Conservation (phyloP, 2,329 filamentous ascomycete genomes). For the Helminthosporium solani region DNA sequence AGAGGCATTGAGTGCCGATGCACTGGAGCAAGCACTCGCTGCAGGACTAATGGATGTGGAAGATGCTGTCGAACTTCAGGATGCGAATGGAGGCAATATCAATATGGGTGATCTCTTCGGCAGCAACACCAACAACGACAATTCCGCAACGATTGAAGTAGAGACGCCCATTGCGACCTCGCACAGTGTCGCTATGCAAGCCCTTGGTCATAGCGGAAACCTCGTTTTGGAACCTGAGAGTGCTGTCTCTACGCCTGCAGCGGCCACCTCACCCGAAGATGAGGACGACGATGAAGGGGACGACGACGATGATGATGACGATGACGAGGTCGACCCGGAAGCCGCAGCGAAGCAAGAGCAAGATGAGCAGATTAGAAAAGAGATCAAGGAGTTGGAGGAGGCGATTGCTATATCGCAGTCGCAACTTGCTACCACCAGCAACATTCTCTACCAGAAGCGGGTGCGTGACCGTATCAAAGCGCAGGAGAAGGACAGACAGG, state of each 20-base stretch:
- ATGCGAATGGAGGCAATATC: slow-evolving; percentile 31
- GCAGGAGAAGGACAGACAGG: slow-evolving; percentile 50
- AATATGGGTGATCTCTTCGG: slow-evolving; percentile 32
- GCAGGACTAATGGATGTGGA: slow-evolving; percentile 39
- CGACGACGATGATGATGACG: slow-evolving; percentile 42
- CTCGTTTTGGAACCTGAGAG: slow-evolving; percentile 33
- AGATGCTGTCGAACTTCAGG: slow-evolving; percentile 25
- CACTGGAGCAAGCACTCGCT: slow-evolving; percentile 35
- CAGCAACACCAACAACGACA: slow-evolving; percentile 20
- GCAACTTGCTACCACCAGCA: slow-evolving; percentile 47
- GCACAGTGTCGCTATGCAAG: slow-evolving; percentile 42
- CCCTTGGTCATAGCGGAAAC: slow-evolving; percentile 30
- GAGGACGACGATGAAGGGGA: slow-evolving; percentile 48
- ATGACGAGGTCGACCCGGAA: slow-evolving; percentile 49
- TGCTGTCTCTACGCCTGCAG: slow-evolving; percentile 32
- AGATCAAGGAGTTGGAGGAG: slow-evolving; percentile 57
- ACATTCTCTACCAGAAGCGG: slow-evolving; percentile 53
- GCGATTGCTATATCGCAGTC: slow-evolving; percentile 48
- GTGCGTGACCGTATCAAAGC: slow-evolving; percentile 52
- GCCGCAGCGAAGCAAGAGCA: slow-evolving; percentile 51
- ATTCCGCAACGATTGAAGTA: slow-evolving; percentile 24
- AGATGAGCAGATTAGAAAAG: slow-evolving; percentile 50
- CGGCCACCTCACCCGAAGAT: slow-evolving; percentile 42
- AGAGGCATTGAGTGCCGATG: slow-evolving; percentile 44
- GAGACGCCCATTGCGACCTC: slow-evolving; percentile 36